Evolutionary conservation across 78 protist species (phyloP).

Genomic region (Emiliania huxleyi): DNA sequence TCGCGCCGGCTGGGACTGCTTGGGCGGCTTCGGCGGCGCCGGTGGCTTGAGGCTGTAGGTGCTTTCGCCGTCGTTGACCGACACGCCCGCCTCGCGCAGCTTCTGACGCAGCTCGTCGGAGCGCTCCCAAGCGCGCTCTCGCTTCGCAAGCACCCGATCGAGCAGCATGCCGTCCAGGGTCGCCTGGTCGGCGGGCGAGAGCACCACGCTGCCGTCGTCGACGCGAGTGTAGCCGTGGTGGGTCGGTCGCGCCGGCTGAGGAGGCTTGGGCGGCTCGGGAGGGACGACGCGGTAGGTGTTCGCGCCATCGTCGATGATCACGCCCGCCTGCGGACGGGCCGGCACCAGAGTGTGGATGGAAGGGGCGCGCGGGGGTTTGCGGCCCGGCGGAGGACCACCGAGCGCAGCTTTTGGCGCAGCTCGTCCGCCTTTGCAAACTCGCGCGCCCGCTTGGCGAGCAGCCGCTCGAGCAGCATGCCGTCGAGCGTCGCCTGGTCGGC

Average conservation of each 20-base stretch:
- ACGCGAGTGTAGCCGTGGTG: background rate
- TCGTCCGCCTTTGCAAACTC: background rate
- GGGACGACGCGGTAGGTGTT: background rate
- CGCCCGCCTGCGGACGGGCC: background rate
- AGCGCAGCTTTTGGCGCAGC: background rate
- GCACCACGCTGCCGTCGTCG: background rate
- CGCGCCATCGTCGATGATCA: background rate
- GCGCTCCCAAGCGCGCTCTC: background rate
- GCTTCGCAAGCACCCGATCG: background rate
- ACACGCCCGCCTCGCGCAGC: background rate
- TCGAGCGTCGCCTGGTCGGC: background rate
- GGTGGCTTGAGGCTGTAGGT: background rate
- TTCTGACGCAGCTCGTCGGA: background rate
- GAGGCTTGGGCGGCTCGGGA: background rate
- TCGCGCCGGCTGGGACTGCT: background rate
- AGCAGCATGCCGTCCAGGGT: background rate
- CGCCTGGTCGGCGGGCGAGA: background rate
- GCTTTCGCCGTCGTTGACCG: background rate
- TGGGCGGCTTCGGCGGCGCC: background rate
- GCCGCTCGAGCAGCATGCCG: background rate
- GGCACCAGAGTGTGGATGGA: too few relatives aligned
- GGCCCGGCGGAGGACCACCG: background rate
- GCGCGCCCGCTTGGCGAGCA: background rate
- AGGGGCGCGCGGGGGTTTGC: too few relatives aligned
- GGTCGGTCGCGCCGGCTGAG: background rate